Evolutionary conservation across 2,329 filamentous ascomycete genomes (phyloP), one percentile per base, ranked within the genome.

Genomic region (Fusarium buharicum): DNA sequence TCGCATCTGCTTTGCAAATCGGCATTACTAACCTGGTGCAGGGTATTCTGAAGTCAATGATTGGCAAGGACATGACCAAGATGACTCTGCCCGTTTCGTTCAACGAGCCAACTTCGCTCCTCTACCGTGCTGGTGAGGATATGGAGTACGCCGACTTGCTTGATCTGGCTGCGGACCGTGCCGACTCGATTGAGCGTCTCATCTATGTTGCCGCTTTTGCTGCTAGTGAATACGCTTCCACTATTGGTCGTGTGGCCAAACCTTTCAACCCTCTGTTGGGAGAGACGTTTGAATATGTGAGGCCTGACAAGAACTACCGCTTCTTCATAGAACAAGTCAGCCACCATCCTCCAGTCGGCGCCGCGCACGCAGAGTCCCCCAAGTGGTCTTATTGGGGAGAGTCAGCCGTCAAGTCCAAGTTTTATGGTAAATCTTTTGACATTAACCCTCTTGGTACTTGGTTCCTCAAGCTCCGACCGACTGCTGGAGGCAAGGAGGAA

Each of bases 41-140:
- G 93, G 90, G 90, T 66, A 97, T 99, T 68, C 81, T 99, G 63
- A 99, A 98, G 80, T 98, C 94, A 18, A 98, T 99, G 95, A 97
- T 99, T 77, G 95, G 95, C 63, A 98, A 99, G 76, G 95, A 99
- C 73, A 98, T 99, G 95, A 98, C 95, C 33, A 98, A 96, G 81
- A 99, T 99, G 94, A 98, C 95, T 0, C 81, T 99, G 17, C 95
- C 95, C 0, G 95, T 99, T 3, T 97, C 95, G 1, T 98, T 99
- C 81, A 99, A 99, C 77, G 95, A 99, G 76, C 95, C 95, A 1
- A 99, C 95, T 0, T 98, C 95, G 6, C 81, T 99, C 12, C 84
- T 99, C 9, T 95, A 98, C 76, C 91, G 95, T 73, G 94, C 96
- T 38, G 92, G 92, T 6, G 95, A 99, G 78, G 95, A 99, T 72